phyloP scores from a whole-genome alignment of 2,329 filamentous ascomycete species.

The Neopestalotiopsis clavispora region DNA sequence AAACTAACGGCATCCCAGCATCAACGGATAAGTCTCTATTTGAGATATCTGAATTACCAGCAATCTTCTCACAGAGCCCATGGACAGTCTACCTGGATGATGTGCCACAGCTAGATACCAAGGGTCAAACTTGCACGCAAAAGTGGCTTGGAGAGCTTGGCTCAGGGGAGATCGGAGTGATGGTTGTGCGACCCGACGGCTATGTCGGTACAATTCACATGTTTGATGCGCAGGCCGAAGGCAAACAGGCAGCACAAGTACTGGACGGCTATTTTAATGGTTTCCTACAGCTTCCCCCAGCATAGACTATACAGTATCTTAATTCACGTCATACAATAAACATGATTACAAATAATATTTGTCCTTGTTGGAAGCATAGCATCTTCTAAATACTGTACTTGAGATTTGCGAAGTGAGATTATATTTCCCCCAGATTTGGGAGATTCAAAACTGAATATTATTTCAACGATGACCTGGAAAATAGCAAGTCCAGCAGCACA shows the following conservation, averaged over 20 bases:
- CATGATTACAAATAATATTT: neutral
- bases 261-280: conserved; percentile 59
- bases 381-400: too few relatives aligned
- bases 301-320: neutral
- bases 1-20: conserved; percentile 23
- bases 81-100: conserved; percentile 36
- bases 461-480: neutral
- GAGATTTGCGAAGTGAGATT: too few relatives aligned
- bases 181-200: conserved; percentile 33
- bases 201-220: conserved; percentile 33
- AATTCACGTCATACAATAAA: neutral
- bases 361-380: too few relatives aligned
- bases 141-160: conserved; percentile 32
- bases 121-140: conserved; percentile 27
- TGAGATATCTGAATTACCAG: conserved; percentile 31
- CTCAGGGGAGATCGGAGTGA: conserved; percentile 27
- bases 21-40: conserved; percentile 31
- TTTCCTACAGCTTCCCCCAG: conserved; percentile 54
- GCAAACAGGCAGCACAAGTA: conserved; percentile 58
- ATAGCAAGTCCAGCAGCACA: neutral
- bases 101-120: conserved; percentile 31
- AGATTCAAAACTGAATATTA: too few relatives aligned
- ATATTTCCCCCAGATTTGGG: too few relatives aligned
- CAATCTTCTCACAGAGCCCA: conserved; percentile 28
- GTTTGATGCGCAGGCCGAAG: conserved; percentile 41